These are phyloP conservation scores for Arthrobotrys pseudoclavata DNA, from an alignment of 2,329 filamentous ascomycete genomes.

Conservation along the genomic window DNA sequence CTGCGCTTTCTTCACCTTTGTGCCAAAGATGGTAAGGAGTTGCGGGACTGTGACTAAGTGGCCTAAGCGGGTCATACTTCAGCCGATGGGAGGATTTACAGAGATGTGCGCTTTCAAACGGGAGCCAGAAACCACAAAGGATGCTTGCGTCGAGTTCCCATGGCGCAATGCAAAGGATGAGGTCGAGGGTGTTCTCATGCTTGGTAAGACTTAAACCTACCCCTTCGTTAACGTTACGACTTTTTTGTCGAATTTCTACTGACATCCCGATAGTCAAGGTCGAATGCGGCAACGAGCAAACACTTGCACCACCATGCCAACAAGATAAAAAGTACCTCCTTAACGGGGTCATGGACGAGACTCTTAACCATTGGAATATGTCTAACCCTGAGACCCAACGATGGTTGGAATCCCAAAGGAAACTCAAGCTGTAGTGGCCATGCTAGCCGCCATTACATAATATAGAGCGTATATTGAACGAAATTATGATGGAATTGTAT, in stretches of 20 bases:
- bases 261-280: conserved; percentile 32
- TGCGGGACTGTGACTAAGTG: conserved; percentile 39
- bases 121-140: neutral
- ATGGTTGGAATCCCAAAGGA: conserved; percentile 18
- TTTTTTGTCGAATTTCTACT: neutral
- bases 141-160: conserved; percentile 36
- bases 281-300: conserved; percentile 43
- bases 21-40: conserved; percentile 54
- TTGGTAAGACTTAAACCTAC: conserved; percentile 24
- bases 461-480: neutral
- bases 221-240: neutral
- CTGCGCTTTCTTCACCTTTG: conserved; percentile 48
- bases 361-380: conserved; percentile 35
- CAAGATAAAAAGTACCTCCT: conserved; percentile 53
- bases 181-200: conserved; percentile 34
- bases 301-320: conserved; percentile 39
- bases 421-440: neutral
- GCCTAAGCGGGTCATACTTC: conserved; percentile 1
- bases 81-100: conserved; percentile 19
- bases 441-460: neutral
- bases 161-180: conserved; percentile 33
- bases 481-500: conserved; percentile 2
- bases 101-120: conserved; percentile 8
- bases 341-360: conserved; percentile 34
- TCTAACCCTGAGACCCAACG: conserved; percentile 17